A percentile compares a stretch with the other conserved stretches of the same genome.
Conservation (phyloP, 2,329 filamentous ascomycete species). For the Ascochyta pisi region DNA sequence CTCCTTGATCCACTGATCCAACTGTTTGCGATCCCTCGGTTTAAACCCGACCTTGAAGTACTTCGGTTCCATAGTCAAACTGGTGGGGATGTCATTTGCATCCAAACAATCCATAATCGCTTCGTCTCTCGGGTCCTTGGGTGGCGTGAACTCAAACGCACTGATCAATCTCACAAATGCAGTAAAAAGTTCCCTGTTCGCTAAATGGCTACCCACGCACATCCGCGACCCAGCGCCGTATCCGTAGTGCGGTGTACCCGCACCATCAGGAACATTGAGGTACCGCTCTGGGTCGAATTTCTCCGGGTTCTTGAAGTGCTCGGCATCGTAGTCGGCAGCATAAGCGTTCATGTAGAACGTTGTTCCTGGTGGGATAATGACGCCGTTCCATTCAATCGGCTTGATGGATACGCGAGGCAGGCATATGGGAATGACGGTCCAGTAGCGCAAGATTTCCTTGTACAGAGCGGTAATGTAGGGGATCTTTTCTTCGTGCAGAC, state of each 20-base stretch:
- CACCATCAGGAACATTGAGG: conserved; percentile 57
- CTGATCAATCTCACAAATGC: conserved; percentile 58
- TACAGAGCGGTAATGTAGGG: conserved; percentile 79
- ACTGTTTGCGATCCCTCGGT: conserved; percentile 49
- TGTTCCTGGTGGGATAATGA: conserved; percentile 74
- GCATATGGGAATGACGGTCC: conserved; percentile 80
- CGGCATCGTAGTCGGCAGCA: conserved; percentile 74
- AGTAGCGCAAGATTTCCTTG: conserved; percentile 80
- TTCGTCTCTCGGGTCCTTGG: conserved; percentile 49
- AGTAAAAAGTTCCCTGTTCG: conserved; percentile 52
- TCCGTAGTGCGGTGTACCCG: conserved; percentile 57
- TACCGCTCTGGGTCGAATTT: conserved; percentile 76
- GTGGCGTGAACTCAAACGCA: conserved; percentile 55
- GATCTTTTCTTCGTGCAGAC: conserved; percentile 75
- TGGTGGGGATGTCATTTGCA: conserved; percentile 56
- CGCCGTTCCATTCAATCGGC: conserved; percentile 72
- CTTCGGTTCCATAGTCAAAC: conserved; percentile 59
- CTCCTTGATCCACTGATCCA: conserved; percentile 57
- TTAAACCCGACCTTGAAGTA: conserved; percentile 58
- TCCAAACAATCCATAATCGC: conserved; percentile 55
- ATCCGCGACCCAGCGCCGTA: conserved; percentile 57
- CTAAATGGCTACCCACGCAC: conserved; percentile 57
- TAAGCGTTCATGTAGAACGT: conserved; percentile 83
- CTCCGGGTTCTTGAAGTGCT: conserved; percentile 69
- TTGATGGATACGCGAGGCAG: conserved; percentile 75